Conservation (phyloP, 192 early-diverging fungal species). For the Mycoemilia scoparia region DNA sequence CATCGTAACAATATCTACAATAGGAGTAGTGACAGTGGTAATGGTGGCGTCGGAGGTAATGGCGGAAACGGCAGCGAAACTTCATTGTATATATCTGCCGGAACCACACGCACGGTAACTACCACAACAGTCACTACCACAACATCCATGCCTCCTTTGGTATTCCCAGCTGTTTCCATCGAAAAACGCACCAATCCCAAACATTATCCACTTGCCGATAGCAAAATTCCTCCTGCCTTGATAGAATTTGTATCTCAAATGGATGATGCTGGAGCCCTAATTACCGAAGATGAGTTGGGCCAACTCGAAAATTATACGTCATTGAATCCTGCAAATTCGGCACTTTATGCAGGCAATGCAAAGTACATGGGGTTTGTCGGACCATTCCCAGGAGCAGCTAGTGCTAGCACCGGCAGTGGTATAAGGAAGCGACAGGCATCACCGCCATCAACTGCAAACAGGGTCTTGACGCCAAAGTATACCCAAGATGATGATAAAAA, state of each 20-base stretch:
- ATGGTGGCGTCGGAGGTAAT: too few relatives aligned
- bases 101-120: neutral
- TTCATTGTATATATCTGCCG: neutral
- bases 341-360: neutral
- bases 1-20: too few relatives aligned
- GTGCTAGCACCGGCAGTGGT: neutral
- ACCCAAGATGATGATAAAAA: neutral
- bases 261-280: neutral
- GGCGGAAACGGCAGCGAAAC: too few relatives aligned
- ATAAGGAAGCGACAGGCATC: neutral
- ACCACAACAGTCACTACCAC: neutral
- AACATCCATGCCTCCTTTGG: neutral
- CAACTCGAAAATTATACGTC: neutral
- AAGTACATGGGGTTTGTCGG: neutral
- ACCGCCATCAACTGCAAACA: too few relatives aligned
- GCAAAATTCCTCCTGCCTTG: neutral
- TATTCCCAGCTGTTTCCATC: neutral
- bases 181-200: neutral
- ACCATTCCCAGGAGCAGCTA: neutral
- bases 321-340: neutral
- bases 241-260: neutral
- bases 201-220: neutral
- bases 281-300: neutral
- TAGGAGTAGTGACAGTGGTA: too few relatives aligned
- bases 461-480: too few relatives aligned